A percentile compares a stretch with the other conserved stretches of the same genome.
These are phyloP conservation scores for Cyberlindnera subsufficiens DNA, from an alignment of 805 yeast species.

Conservation along the genomic window DNA sequence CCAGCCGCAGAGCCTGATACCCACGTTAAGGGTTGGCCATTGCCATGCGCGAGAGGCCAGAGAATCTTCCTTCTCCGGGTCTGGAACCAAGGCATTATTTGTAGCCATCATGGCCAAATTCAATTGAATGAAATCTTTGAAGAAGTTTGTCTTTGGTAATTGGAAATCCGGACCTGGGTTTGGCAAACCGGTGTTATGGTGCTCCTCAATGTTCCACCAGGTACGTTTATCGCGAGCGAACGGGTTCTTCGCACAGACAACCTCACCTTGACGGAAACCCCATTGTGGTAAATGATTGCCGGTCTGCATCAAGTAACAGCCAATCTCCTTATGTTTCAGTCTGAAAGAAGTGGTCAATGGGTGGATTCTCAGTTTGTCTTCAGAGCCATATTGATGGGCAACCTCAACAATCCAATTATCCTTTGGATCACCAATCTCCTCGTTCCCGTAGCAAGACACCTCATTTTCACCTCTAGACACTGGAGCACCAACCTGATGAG, in stretches of 20 bases:
- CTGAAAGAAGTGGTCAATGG: slow-evolving; percentile 84
- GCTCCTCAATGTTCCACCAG: slow-evolving; percentile 84
- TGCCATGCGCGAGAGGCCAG: slow-evolving; percentile 77
- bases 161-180: slow-evolving; percentile 54
- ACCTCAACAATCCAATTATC: slow-evolving; percentile 78
- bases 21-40: slow-evolving; percentile 79
- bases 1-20: slow-evolving; percentile 77
- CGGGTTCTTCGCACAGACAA: slow-evolving; percentile 66
- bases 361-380: slow-evolving; percentile 52
- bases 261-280: slow-evolving; percentile 99
- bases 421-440: slow-evolving; percentile 57
- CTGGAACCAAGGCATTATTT: slow-evolving; percentile 76
- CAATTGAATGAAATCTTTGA: slow-evolving; percentile 69
- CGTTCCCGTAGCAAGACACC: slow-evolving; percentile 74
- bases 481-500: slow-evolving; percentile 64
- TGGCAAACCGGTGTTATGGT: slow-evolving; percentile 53
- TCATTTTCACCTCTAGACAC: slow-evolving; percentile 63
- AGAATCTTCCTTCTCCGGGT: slow-evolving; percentile 64
- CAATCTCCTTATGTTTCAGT: slow-evolving; percentile 57
- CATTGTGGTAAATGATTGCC: slow-evolving; percentile 84
- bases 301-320: slow-evolving; percentile 82
- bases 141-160: slow-evolving; percentile 69
- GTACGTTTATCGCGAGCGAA: slow-evolving; percentile 74
- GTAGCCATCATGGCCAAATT: slow-evolving; percentile 88
- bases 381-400: slow-evolving; percentile 50